Base-by-base conservation (phyloP, 1,284 basidiomycete species). In the Boletus nobilissimus region DNA sequence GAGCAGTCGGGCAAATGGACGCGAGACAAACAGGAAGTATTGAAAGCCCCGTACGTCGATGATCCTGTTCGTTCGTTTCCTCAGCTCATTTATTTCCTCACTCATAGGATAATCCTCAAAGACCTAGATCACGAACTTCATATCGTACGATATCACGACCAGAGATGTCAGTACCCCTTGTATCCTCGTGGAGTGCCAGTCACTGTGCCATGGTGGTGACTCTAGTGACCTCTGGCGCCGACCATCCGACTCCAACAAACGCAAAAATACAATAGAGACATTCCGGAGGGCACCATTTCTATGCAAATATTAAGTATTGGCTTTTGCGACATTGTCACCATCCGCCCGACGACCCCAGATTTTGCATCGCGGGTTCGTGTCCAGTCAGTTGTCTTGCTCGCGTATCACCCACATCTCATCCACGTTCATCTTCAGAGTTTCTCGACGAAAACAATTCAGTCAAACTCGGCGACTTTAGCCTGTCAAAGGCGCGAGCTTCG, bases 141-240 rank as follows among this genome's bases (percentile, higher is more conserved):
- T 86, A 99, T 99, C 79, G 98, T 99, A 79, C 94, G 95, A 82
- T 98, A 97, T 86, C 94, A 96, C 81, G 97, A 98, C 88, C 91
- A 91, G 94, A 78, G 95, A 97, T 76, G 95, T 95, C 70, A 96
- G 96, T 66, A 95, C 96, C 77, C 92, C 99, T 64, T 97, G 97
- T 86, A 98, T 98, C 78, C 89, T 98, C 79, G 99, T 98, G 97
- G 97, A 98, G 88, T 98, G 95, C 85, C n/a, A n/a, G n/a, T n/a
- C n/a, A n/a, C n/a, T n/a, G n/a, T 99, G 97, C 85, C 96, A 96
- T 16, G 97, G 97, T 38, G 97, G 98, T 18, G 97, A 99, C 88
- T 91, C 99, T n/a, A n/a, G n/a, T n/a, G n/a, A n/a, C n/a, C 70
- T 96, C 96, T 4, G 89, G 92, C 43, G 87, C 98, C 82, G 97